Percentiles rank a stretch among this genome's conserved stretches.
Evolutionary conservation across 140 eudicot genomes (phyloP).

Genomic region (Artemisia princeps): DNA sequence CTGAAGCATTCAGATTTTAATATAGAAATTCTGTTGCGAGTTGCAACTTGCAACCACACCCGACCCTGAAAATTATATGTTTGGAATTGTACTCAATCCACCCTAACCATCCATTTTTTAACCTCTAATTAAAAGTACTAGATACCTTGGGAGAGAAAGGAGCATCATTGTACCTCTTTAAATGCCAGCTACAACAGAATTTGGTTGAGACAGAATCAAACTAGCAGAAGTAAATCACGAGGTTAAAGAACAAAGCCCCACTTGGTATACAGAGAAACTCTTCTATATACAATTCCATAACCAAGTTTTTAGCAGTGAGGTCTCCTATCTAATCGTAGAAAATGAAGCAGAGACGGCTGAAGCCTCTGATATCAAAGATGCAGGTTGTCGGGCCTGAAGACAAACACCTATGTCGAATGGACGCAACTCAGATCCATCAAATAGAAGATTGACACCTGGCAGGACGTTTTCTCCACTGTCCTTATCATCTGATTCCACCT

Average conservation of each 20-base stretch:
- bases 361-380: constrained; percentile 81
- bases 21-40: no score
- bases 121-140: neutral
- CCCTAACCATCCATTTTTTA: neutral
- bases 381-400: constrained; percentile 94
- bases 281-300: constrained; percentile 22
- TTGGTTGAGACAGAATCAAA: constrained; percentile 10
- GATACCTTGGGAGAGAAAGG: neutral
- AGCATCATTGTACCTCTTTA: constrained; percentile 10
- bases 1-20: no score
- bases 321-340: constrained; percentile 32
- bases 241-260: constrained; percentile 15
- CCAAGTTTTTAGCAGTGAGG: constrained; percentile 12
- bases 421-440: constrained; percentile 83
- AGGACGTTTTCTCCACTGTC: constrained; percentile 68
- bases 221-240: constrained; percentile 1
- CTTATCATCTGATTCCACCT: constrained; percentile 53
- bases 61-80: no score
- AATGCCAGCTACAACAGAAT: constrained; percentile 8
- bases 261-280: constrained; percentile 14
- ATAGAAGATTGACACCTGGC: constrained; percentile 92
- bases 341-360: constrained; percentile 58
- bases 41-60: no score
- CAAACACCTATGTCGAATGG: constrained; percentile 98
- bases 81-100: neutral